Base-by-base conservation (phyloP, 148 eudicot genomes). In the Silene uniflora region DNA sequence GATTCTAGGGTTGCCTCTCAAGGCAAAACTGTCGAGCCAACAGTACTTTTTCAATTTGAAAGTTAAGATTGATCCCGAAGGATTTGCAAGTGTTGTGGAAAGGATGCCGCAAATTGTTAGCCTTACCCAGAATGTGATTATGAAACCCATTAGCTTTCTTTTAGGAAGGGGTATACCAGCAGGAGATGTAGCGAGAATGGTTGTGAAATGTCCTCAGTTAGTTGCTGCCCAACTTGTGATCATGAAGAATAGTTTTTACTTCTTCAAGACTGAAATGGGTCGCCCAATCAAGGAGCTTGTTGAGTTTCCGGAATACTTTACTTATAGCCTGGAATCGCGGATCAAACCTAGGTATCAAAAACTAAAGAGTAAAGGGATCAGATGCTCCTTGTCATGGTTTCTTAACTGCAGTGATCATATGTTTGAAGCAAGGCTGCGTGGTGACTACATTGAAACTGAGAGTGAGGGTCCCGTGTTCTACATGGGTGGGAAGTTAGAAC, bases 191-290 rank as follows among this genome's bases (percentile, higher is more conserved):
- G 92, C 93, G 8, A 88, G 73, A 70, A 95, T 95, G 98, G 75
- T 92, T 24, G 90, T 90, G 67, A 89, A 82, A 79, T 95, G 98
- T 72, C 98, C 98, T 46, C 98, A 92, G 75, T 35, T 92, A 68
- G 77, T 95, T 39, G 92, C 96, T 14, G 54, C 85, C 6, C 91
- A 84, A 71, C 78, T 92, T 77, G 91, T 81, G 72, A 82, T 90
- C 58, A 92, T 95, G 98, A 90, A 95, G 73, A 95, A 92, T 76
- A 92, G 97, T 72, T 95, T 82, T 82, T 90, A 95, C 85, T 95
- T 85, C 78, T 95, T 88, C 87, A 95, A 95, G 91, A 90, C 84
- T 52, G 98, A 92, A 85, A 92, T 89, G 90, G 96, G 92, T 16
- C 81, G 92, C 80, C 97, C 96, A 13, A 52, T 95, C 52, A 88